Evolutionary conservation across 257 asterid genomes (phyloP).

Genomic region (Gynochthodes officinalis): DNA sequence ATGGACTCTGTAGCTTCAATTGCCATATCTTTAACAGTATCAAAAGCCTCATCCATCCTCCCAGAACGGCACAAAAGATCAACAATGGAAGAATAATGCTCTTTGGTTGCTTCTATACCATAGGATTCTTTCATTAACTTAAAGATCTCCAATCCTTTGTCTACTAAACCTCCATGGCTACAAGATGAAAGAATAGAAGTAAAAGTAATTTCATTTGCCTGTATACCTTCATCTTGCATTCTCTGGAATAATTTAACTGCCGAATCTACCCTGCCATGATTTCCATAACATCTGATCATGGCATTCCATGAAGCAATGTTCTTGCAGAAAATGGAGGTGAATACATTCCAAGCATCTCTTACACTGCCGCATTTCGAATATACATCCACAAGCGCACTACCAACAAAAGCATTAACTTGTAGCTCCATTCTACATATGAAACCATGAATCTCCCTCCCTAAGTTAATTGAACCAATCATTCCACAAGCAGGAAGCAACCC

Average conservation of each 20-base stretch:
- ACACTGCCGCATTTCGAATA: slow-evolving; percentile 63
- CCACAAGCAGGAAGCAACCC: slow-evolving; percentile 56
- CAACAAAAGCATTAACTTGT: slow-evolving; percentile 44
- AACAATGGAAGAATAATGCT: slow-evolving; percentile 49
- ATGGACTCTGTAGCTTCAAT: slow-evolving; percentile 33
- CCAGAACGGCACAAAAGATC: slow-evolving; percentile 61
- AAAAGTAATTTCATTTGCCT: slow-evolving; percentile 49
- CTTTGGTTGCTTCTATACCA: slow-evolving; percentile 36
- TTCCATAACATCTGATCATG: slow-evolving; percentile 63
- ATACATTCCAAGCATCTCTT: slow-evolving; percentile 37
- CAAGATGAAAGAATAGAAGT: slow-evolving; percentile 50
- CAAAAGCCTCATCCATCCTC: slow-evolving; percentile 51
- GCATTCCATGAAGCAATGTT: slow-evolving; percentile 59
- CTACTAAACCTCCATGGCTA: slow-evolving; percentile 51
- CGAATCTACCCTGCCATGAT: slow-evolving; percentile 47
- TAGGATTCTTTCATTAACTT: slow-evolving; percentile 29
- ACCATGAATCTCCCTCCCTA: slow-evolving; percentile 57
- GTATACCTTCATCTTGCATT: slow-evolving; percentile 41
- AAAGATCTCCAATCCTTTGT: slow-evolving; percentile 48
- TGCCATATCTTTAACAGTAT: slow-evolving; percentile 33
- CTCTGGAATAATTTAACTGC: slow-evolving; percentile 44
- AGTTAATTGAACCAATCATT: slow-evolving; percentile 33
- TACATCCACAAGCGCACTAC: slow-evolving; percentile 58
- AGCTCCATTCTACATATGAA: slow-evolving; percentile 39
- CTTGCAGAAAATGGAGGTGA: slow-evolving; percentile 32